Percentiles rank a stretch among this genome's conserved stretches.
Evolutionary conservation across 2,329 filamentous ascomycete genomes (phyloP).

Genomic region (Pyrenophora tritici-repentis): DNA sequence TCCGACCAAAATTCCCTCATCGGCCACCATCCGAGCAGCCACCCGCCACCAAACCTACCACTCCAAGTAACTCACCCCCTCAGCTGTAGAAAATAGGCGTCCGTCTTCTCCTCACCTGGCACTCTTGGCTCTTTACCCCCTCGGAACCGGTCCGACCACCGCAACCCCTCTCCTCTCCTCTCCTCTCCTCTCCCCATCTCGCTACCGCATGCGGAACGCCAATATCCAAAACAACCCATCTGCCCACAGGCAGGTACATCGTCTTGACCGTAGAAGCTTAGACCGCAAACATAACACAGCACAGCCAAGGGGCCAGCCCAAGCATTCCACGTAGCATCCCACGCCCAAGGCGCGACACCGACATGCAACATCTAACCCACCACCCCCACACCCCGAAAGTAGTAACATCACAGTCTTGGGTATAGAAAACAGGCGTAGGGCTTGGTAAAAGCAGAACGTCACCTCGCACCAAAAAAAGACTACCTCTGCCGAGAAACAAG

Average conservation of each 20-base stretch:
- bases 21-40: background rate
- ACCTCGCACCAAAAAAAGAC: background rate
- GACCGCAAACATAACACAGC: too few species aligned
- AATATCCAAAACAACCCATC: background rate
- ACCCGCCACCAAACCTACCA: constrained; percentile 6
- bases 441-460: constrained; percentile 5
- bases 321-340: too few species aligned
- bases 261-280: background rate
- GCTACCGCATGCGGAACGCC: too few species aligned
- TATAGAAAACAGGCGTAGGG: constrained; percentile 11
- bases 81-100: constrained; percentile 11
- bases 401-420: too few species aligned
- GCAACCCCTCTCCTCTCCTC: background rate
- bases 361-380: too few species aligned
- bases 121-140: background rate
- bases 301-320: too few species aligned
- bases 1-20: background rate
- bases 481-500: background rate
- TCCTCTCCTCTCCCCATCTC: background rate
- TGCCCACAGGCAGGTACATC: too few species aligned
- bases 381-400: too few species aligned
- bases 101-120: constrained; percentile 12
- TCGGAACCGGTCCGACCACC: background rate
- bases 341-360: too few species aligned
- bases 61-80: constrained; percentile 5